Base-by-base conservation (phyloP, 805 yeast genomes). In the Saturnispora bothae region DNA sequence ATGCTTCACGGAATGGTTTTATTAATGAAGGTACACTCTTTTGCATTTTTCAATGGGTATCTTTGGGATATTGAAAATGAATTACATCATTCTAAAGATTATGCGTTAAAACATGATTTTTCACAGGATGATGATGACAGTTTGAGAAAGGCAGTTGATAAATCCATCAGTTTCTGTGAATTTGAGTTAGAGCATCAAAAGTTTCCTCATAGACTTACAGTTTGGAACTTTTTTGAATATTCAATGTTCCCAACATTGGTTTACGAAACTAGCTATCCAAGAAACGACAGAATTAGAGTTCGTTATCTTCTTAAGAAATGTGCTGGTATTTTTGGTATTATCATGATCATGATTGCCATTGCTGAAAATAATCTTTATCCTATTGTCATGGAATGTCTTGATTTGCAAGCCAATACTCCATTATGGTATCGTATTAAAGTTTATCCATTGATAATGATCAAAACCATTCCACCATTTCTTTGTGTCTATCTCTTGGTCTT, bases 21-120 rank as follows among this genome's bases (percentile, higher is more conserved):
- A 46, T 55, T 94, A 48, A 92, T 92, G 99, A 92, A 92, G 56
- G 80, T 81, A 76, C 97, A 92, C 57, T 86, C 97, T 2, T 92
- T 78, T 55, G 84, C 84, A 2, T 86, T 83, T 52, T 92, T 78
- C 62, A 88, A 88, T 53, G 98, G 97, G 0, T 85, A 89, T 54
- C 61, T 92, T 42, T 83, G 94, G 86, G 61, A 56, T 25, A 72
- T 79, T 31, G 50, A 56, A 17, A 57, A 63, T 13, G 89, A 83
- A 51, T 60, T 79, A 31, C 48, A 64, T 3, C 69, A 64, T 41
- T 71, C 83, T 1, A 60, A 60, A 39, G 50, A 43, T 3, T 66
- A 67, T 34, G 48, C 75, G 31, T 61, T 65, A 15, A 65, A 65
- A 36, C 57, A 65, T 29, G 61, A 63, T 5, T 52, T 55, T 18